Percentiles rank a stretch among this genome's conserved stretches.
Conservation (phyloP, 345 rosid genomes). For the Fremontodendron californicum region DNA sequence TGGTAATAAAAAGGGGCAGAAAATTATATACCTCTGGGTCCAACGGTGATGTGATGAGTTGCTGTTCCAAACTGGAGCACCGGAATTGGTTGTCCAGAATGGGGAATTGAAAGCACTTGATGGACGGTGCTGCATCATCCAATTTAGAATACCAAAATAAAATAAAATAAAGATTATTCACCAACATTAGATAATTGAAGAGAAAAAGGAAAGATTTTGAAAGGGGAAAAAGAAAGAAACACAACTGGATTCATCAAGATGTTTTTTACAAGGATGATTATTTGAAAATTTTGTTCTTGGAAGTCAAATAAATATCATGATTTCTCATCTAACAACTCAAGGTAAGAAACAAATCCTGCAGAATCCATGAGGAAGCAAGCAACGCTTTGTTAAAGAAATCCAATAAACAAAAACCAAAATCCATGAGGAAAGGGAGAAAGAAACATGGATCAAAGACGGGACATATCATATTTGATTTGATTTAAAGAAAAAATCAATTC, state of each 20-base stretch:
- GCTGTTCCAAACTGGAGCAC: no score
- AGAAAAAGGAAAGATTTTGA: not conserved
- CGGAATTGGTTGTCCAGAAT: no score
- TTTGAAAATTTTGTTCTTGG: not conserved
- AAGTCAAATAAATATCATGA: not conserved
- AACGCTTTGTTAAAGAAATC: not conserved
- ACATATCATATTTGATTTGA: not conserved
- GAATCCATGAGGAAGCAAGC: not conserved
- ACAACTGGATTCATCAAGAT: not conserved
- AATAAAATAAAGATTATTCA: no score
- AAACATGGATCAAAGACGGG: not conserved
- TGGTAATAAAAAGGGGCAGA: not conserved
- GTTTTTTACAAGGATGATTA: not conserved
- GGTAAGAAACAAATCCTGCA: not conserved
- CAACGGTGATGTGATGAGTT: slow-evolving; percentile 55
- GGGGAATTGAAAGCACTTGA: no score
- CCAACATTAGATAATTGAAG: no score
- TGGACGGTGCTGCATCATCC: slow-evolving; percentile 44
- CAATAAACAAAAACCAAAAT: not conserved
- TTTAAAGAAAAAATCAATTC: not conserved
- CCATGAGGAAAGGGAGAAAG: not conserved
- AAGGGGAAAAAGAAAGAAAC: not conserved
- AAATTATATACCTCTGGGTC: slow-evolving; percentile 42
- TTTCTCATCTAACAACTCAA: not conserved
- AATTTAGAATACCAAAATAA: not conserved